Base-by-base conservation (phyloP, 2,329 filamentous ascomycete species). In the Xylariales sp. region DNA sequence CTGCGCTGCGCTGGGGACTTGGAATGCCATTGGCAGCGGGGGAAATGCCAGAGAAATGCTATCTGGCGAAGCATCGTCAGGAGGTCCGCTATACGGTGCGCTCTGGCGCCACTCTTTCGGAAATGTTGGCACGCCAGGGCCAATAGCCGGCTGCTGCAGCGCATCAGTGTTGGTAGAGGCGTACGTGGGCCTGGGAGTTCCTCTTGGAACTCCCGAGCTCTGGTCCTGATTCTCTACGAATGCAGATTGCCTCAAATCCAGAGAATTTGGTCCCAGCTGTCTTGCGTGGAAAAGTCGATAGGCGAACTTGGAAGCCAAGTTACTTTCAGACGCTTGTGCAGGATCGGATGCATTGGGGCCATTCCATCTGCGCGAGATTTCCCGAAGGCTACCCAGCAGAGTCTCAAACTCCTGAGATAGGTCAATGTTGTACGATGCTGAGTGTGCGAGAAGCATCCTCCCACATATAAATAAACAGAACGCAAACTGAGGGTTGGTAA, bases 401-500 rank as follows among this genome's bases (percentile, higher is more conserved):
- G 51, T 55, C 12, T 61, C 53, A 14, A 67, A 56, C 4, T 55
- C 57, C 0, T 39, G 34, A 1, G 55, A 42, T 2, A 65, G 41
- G 3, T 48, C 28, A 1, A 55, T 44, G 12, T 42, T 41, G 38
- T 62, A 56, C 41, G 64, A 57, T n/a, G 46, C 41, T 5, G 55
- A 47, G 39, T 65, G 61, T 3, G 56, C 47, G 25, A 72, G 51
- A 0, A 73, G 50, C 4, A 68, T 60, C 8, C 68, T 53, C 0
- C 59, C 67, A n/a, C 61, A 66, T 7, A 72, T 55, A 30, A 68
- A 74, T 1, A 65, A 56, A 41, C 68, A 72, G 23, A 72, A 67
- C 0, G 65, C 56, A 44, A 69, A 70, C 25, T 71, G 69, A 23
- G 51, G 56, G 5, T 50, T 53, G 0, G 62, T 47, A 0, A 56